Base-by-base conservation (phyloP, 2,329 filamentous ascomycete species). In the Ophiostoma piceae region DNA sequence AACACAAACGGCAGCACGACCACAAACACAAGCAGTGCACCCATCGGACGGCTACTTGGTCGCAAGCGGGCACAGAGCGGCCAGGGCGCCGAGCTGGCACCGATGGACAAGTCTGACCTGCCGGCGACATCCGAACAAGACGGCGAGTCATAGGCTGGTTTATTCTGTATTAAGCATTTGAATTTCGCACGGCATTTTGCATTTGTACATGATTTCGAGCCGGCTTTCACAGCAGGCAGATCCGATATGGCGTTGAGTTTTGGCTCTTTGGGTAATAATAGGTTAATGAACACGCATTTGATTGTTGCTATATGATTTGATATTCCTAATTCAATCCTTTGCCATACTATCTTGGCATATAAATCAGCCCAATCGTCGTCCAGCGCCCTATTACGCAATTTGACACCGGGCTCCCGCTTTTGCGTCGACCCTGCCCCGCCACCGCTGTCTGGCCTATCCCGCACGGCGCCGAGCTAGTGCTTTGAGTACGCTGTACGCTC, bases 11-110 rank as follows among this genome's bases (percentile, higher is more conserved):
- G 11, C 3, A 32, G 19, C 29, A n/a, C 26, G 7, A 26, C 2
- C 79, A 37, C 78, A 41, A 41, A 14, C 39, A 78, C 81, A 77
- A 78, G 81, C 54, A 35, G n/a, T 32, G 35, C 62, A 9, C 37
- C 68, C 35, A 43, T 76, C 78, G 84, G 86, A 78, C 78, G 84
- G 68, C 92, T 93, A 77, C 85, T 90, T 74, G 88, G 90, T 19
- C 84, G 92, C 75, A 94, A 92, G 82, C 82, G 90, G 74, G 90
- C 85, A 3, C 88, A 88, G 75, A 89, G 86, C 75, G 89, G 88
- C 12, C 88, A 88, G 75, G 89, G 89, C 39, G 84, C 90, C 72
- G 90, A 96, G 79, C 79, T 96, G 69, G 86, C 88, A 64, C 84
- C 82, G 2, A 73, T 73, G 57, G 82, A 86, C 41, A 66, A 47